A percentile compares a stretch with the other conserved stretches of the same genome.
Evolutionary conservation across 2,329 filamentous ascomycete species (phyloP).

Genomic region (Colletotrichum sp.): DNA sequence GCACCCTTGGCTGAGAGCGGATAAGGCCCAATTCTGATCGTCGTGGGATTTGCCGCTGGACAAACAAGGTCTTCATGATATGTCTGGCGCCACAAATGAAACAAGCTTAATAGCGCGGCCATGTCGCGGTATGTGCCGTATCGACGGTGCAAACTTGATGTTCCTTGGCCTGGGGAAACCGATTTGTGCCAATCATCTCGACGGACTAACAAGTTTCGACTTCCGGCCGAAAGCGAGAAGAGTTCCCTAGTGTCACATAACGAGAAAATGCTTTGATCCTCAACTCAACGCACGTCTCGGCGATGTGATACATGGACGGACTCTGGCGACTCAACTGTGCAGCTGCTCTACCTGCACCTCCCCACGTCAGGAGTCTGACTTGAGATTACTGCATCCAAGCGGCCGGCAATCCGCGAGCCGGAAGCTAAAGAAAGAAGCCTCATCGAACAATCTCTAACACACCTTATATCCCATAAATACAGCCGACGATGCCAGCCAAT

Average conservation of each 20-base stretch:
- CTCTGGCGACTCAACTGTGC: constrained; percentile 3
- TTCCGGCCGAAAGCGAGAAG: background rate
- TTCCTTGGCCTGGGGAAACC: background rate
- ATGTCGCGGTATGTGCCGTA: background rate
- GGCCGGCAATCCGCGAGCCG: constrained; percentile 17
- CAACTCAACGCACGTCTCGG: constrained; percentile 17
- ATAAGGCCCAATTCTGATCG: background rate
- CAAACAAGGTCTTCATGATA: background rate
- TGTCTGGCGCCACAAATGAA: background rate
- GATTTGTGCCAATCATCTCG: background rate
- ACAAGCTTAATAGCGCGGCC: background rate
- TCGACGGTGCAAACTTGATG: background rate
- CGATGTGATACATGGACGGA: constrained; percentile 20
- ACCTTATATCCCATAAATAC: constrained; percentile 5
- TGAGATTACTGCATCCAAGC: constrained; percentile 16
- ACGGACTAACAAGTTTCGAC: background rate
- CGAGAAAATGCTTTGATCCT: constrained; percentile 13
- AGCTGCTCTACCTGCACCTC: background rate
- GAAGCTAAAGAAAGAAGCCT: constrained; percentile 21
- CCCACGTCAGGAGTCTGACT: background rate
- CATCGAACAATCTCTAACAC: constrained; percentile 3
- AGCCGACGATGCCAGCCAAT: background rate
- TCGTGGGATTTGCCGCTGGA: background rate
- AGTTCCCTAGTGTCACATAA: background rate
- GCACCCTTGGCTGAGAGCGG: background rate